phyloP scores from a whole-genome alignment of 2,329 filamentous ascomycete species.

The Alternaria alternata region DNA sequence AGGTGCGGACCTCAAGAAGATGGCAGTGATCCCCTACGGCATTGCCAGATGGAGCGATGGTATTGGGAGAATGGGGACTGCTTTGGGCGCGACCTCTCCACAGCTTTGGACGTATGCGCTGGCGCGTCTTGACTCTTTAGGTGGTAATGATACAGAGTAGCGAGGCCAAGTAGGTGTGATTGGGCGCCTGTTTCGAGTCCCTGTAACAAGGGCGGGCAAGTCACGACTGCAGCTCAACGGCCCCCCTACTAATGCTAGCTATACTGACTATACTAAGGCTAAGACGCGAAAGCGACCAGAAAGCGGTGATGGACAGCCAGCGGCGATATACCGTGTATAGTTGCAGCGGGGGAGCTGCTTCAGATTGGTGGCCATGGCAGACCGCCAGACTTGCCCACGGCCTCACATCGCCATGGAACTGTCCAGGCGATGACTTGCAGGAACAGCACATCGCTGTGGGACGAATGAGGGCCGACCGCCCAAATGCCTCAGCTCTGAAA shows the following conservation, averaged over 20 bases:
- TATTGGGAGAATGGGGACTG: constrained; percentile 26
- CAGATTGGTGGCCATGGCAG: constrained; percentile 20
- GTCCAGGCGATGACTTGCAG: constrained; percentile 34
- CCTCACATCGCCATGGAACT: constrained; percentile 3
- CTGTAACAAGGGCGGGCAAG: constrained; percentile 8
- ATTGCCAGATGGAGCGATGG: constrained; percentile 29
- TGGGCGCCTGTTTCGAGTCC: constrained; percentile 21
- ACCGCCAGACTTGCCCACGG: constrained; percentile 20
- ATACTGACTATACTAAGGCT: background rate
- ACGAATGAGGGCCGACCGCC: constrained; percentile 27
- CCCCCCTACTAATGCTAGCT: background rate
- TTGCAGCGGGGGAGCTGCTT: constrained; percentile 4
- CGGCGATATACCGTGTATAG: background rate
- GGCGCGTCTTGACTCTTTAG: constrained; percentile 28
- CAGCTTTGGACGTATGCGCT: constrained; percentile 31
- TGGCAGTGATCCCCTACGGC: constrained; percentile 23
- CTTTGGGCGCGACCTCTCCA: constrained; percentile 27
- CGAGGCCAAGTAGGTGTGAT: constrained; percentile 21
- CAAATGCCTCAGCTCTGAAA: constrained; percentile 29
- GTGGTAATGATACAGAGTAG: constrained; percentile 17
- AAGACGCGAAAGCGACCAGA: background rate
- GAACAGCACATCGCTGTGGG: constrained; percentile 27
- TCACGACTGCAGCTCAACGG: constrained; percentile 20
- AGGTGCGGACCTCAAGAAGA: constrained; percentile 11
- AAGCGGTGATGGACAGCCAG: constrained; percentile 2